Evolutionary conservation across 2,329 filamentous ascomycete genomes (phyloP), one percentile per base, ranked within the genome.

Genomic region (Trichophyton rubrum): DNA sequence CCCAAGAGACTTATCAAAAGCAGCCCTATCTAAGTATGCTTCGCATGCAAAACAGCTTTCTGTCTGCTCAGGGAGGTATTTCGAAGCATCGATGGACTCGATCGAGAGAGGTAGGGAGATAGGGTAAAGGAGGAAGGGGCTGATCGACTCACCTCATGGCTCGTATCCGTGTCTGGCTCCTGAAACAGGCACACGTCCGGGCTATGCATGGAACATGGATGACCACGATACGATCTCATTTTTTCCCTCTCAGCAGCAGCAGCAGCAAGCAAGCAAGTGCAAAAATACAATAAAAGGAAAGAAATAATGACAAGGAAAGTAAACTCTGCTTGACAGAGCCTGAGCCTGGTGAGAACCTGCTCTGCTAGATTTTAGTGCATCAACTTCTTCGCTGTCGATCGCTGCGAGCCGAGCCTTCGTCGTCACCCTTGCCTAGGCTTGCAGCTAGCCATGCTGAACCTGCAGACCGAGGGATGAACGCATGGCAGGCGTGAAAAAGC

Each of bases 401-500:
- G 49, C 49, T 53, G 49, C 49, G 49, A 53, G 49, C 49, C 49
- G 49, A 53, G 49, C 49, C 49, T 53, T 53, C 49, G 49, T 30
- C 24, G 7, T 53, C 24, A 53, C 13, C 49, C 49, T 33, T 53
- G 22, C 22, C 49, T 3, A 43, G 17, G 24, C 27, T 7, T 47
- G 43, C 43, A 47, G 49, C 22, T 53, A 15, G 49, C 49, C 27
- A 30, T 53, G 49, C 49, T 24, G 22, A 53, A 33, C 49, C 49
- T 53, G 49, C 49, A 53, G 49, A 22, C 49, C 49, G 24, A 53
- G 49, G 38, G 49, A 53, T 24, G 49, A 53, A 53, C 49, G 49
- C 49, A 53, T 53, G 49, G 49, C 49, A 30, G 22, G 49, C 20
- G 43, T 47, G 17, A 7, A 4, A 53, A 51, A 11, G 7, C 22